Evolutionary conservation across 768 basidiomycete genomes (phyloP), one percentile per base, ranked within the genome.

Genomic region (Phanerochaete sordida): DNA sequence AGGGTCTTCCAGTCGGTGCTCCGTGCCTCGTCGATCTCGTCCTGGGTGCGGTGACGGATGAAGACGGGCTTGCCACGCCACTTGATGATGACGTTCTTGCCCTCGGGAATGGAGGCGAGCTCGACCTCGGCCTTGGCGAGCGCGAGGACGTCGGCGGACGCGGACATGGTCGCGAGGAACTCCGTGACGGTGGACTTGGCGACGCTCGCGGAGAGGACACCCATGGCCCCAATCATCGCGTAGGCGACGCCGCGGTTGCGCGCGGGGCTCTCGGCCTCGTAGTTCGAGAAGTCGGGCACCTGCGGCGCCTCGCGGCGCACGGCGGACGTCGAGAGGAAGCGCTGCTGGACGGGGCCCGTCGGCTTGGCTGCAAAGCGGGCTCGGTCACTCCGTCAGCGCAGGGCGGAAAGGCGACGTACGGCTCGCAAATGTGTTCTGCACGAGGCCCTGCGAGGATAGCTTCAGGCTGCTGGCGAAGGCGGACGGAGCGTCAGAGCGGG

Each of bases 61-160:
- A 98, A 98, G 57, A 99, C 97, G 65, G 97, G 97, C 82, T 99
- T 99, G 74, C 97, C 97, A 70, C 97, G 91, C 97, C 97, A 99
- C 81, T 98, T 95, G 79, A 95, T 91, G 75, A 96, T 87, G 66
- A 90, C 91, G 72, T 96, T 95, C 84, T 95, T 95, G 75, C 95
- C 95, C 82, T 98, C 94, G 37, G 97, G 97, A 70, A 99, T 98
- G 62, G 76, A 79, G 57, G 78, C 76, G 62, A 99, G 85, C 39
- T 96, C 93, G 61, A 99, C 86, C 77, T 99, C 97, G 62, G 98
- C 93, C 80, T 98, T 98, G 62, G 97, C 97, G 65, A 98, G 83
- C 52, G 97, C 97, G 68, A 98, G 87, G 56, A 99, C 96, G 72
- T 99, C 97, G 35, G 96, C 95, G 39, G 95, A 96, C 24, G 97